Evolutionary conservation across 345 rosid species (phyloP), one percentile per base, ranked within the genome.

Genomic region (Lagerstroemia speciosa): DNA sequence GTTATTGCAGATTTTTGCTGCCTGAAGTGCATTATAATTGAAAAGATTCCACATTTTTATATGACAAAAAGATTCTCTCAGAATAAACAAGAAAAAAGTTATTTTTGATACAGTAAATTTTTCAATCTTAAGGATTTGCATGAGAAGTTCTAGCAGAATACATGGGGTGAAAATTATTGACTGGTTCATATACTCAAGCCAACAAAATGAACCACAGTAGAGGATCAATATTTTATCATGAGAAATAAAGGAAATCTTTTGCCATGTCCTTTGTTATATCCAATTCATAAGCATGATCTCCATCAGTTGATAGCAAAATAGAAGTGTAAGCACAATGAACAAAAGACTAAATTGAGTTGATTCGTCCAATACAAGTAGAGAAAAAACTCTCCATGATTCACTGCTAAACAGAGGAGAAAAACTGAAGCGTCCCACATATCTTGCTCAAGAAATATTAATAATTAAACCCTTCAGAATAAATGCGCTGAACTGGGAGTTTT

Each of bases 1-100:
- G 81, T 93, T 93, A 76, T 91, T 93, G 83, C 98, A 93, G 62
- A 93, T 78, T 81, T 93, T 93, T 75, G 98, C 98, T 68, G 91
- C 97, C 98, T 91, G 76, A 33, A 68, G 11, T 41, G 48, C 24
- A 10, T 66, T 32, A 57, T 29, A 26, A 58, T 8, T 26, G 67
- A 24, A 62, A 69, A 27, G 20, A 34, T 40, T 31, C 36, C 19
- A 53, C 8, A 22, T 3, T 20, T 1, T 16, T 19, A 46, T 3
- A 41, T 41, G 8, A 46, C 11, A 6, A 19, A 10, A 46, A 16
- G 53, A 41, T 41, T 45, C 3, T 50, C 24, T 6, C 30, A 9
- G 24, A 6, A 26, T 9, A 26, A 55, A n/a, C 19, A 20, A 41
- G 16, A 19, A 46, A 16, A 6, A 22, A 46, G 53, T 19, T 46